These are phyloP conservation scores for Haplosporangium gracile DNA, from an alignment of 192 early-diverging fungal genomes.

Conservation along the genomic window DNA sequence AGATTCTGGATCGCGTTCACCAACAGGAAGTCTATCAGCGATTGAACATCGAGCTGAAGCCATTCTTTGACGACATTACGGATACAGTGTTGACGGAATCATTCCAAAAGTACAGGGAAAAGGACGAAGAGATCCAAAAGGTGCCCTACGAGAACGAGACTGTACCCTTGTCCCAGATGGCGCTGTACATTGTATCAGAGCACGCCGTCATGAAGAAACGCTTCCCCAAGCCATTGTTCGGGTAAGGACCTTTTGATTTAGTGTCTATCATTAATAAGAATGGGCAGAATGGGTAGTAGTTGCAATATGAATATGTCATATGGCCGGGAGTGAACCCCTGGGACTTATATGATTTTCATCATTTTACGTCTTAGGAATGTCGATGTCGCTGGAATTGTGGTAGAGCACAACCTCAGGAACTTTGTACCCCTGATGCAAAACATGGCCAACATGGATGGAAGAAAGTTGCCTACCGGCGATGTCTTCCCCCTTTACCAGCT, in stretches of 20 bases:
- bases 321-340: too few relatives aligned
- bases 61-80: conserved; percentile 54
- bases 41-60: conserved; percentile 44
- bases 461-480: conserved; percentile 59
- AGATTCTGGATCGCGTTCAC: conserved; percentile 46
- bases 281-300: too few relatives aligned
- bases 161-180: conserved; percentile 45
- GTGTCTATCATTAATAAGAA: not conserved
- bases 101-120: conserved; percentile 34
- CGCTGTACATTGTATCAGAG: conserved; percentile 48
- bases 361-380: conserved; percentile 7
- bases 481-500: conserved; percentile 71
- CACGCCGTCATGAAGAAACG: conserved; percentile 47
- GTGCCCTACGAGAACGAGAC: conserved; percentile 53
- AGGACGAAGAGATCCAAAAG: conserved; percentile 47
- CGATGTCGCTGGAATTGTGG: conserved; percentile 62
- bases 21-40: conserved; percentile 50
- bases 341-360: not conserved
- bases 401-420: conserved; percentile 64
- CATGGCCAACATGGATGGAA: conserved; percentile 62
- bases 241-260: conserved; percentile 16
- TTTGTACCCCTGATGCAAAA: conserved; percentile 70
- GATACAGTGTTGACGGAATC: conserved; percentile 40
- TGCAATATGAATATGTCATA: too few relatives aligned
- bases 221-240: conserved; percentile 46